Conservation (phyloP, 495 filamentous ascomycete species). For the Lindgomyces ingoldianus region DNA sequence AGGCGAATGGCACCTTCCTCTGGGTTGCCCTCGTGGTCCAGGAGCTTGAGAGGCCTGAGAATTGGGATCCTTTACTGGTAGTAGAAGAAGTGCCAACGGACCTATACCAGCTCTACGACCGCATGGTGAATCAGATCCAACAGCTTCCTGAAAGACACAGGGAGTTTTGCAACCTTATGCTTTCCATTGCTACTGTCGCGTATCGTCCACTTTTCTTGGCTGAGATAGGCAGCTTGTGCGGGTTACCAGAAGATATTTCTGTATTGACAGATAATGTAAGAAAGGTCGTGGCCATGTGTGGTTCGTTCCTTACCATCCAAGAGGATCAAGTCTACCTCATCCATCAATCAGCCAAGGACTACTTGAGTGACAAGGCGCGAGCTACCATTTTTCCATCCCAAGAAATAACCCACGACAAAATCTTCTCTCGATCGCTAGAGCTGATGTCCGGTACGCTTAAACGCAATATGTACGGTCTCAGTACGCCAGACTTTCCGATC, state of each 20-base stretch:
- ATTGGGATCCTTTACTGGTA: conserved; percentile 5
- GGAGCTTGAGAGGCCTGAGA: conserved; percentile 10
- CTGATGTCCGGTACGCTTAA: not conserved
- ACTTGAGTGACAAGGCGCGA: conserved; percentile 1
- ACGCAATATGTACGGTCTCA: not conserved
- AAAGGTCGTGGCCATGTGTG: not conserved
- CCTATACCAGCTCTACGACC: conserved; percentile 2
- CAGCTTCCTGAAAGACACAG: not conserved
- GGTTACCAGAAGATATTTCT: not conserved
- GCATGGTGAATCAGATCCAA: conserved; percentile 10
- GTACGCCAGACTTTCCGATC: not conserved
- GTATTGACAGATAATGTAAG: not conserved
- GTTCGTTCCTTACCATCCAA: not conserved
- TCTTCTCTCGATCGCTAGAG: not conserved
- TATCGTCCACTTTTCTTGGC: conserved; percentile 5
- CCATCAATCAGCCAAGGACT: conserved; percentile 18
- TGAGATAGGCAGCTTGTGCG: conserved; percentile 1
- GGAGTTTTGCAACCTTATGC: not conserved
- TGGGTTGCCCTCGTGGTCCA: conserved; percentile 4
- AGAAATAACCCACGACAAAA: not conserved
- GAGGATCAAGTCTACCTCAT: conserved; percentile 1
- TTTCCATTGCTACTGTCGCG: not conserved
- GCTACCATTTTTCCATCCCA: not conserved
- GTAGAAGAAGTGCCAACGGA: conserved; percentile 9
- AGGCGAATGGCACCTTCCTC: conserved; percentile 2